Conservation (phyloP, 2,329 filamentous ascomycete species). For the Hymenotorrendiella dingleyae region DNA sequence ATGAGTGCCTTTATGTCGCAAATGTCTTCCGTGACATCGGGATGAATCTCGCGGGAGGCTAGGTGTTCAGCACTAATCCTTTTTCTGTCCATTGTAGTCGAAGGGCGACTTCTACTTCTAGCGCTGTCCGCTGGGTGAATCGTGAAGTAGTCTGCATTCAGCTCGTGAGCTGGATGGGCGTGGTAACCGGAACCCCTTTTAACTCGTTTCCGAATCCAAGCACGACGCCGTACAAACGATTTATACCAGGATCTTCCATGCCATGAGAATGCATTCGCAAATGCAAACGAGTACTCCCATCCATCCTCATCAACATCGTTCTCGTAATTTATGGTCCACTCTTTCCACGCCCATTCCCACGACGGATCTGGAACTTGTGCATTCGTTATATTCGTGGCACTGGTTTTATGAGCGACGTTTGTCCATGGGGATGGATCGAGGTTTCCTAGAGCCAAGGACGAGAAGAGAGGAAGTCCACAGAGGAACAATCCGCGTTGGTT, state of each 20-base stretch:
- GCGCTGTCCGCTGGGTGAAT: slow-evolving; percentile 52
- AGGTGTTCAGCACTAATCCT: slow-evolving; percentile 29
- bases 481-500: slow-evolving; percentile 89
- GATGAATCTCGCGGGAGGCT: slow-evolving; percentile 31
- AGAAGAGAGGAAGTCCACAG: slow-evolving; percentile 88
- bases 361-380: slow-evolving; percentile 90
- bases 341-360: slow-evolving; percentile 81
- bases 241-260: slow-evolving; percentile 90
- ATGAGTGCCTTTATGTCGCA: slow-evolving; percentile 56
- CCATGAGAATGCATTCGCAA: slow-evolving; percentile 70
- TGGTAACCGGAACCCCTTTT: slow-evolving; percentile 47
- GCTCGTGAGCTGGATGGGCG: slow-evolving; percentile 51
- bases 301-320: slow-evolving; percentile 81
- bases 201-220: slow-evolving; percentile 78
- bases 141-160: slow-evolving; percentile 75
- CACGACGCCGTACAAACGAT: slow-evolving; percentile 83
- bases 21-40: slow-evolving; percentile 52
- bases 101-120: slow-evolving; percentile 36
- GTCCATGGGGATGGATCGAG: slow-evolving; percentile 87
- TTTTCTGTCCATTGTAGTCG: slow-evolving; percentile 15
- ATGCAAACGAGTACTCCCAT: slow-evolving; percentile 95
- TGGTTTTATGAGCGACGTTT: slow-evolving; percentile 57
- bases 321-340: slow-evolving; percentile 64
- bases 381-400: slow-evolving; percentile 66
- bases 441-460: slow-evolving; percentile 73